Evolutionary conservation across 2,329 filamentous ascomycete species (phyloP).

Genomic region (Paracorniculantispora psalliotae): DNA sequence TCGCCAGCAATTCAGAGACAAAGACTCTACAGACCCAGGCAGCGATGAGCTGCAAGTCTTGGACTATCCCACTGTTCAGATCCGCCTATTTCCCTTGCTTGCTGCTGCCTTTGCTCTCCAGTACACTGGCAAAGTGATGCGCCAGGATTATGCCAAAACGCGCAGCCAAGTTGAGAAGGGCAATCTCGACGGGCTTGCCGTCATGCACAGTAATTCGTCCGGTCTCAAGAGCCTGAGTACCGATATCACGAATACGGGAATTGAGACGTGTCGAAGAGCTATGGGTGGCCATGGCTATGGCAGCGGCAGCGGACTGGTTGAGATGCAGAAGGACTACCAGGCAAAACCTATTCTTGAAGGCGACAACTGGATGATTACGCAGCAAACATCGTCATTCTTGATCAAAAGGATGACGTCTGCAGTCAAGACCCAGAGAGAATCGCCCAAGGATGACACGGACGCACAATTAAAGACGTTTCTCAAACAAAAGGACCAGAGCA

Average conservation of each 20-base stretch:
- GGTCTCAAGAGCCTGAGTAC: constrained; percentile 70
- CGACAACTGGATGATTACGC: constrained; percentile 78
- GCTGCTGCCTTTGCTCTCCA: constrained; percentile 73
- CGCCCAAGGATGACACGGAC: constrained; percentile 58
- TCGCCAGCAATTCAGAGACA: constrained; percentile 72
- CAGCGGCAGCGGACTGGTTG: constrained; percentile 69
- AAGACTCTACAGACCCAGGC: constrained; percentile 55
- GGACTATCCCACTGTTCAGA: constrained; percentile 78
- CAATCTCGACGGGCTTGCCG: constrained; percentile 55
- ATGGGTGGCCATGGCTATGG: constrained; percentile 76
- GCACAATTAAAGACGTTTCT: constrained; percentile 62
- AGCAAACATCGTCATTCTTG: constrained; percentile 72
- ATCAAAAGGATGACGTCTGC: constrained; percentile 52
- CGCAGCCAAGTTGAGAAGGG: constrained; percentile 25
- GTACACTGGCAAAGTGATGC: constrained; percentile 74
- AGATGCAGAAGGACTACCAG: constrained; percentile 71
- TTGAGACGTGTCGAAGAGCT: constrained; percentile 69
- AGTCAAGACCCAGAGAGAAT: constrained; percentile 56
- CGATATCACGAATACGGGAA: constrained; percentile 66
- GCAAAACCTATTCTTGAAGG: constrained; percentile 69
- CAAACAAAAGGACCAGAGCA: constrained; percentile 61
- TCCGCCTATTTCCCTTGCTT: constrained; percentile 65
- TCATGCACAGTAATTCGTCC: constrained; percentile 72
- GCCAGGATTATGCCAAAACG: constrained; percentile 64
- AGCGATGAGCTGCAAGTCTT: constrained; percentile 67